Evolutionary conservation across 2,329 filamentous ascomycete genomes (phyloP).

Genomic region (Cladophialophora immunda): DNA sequence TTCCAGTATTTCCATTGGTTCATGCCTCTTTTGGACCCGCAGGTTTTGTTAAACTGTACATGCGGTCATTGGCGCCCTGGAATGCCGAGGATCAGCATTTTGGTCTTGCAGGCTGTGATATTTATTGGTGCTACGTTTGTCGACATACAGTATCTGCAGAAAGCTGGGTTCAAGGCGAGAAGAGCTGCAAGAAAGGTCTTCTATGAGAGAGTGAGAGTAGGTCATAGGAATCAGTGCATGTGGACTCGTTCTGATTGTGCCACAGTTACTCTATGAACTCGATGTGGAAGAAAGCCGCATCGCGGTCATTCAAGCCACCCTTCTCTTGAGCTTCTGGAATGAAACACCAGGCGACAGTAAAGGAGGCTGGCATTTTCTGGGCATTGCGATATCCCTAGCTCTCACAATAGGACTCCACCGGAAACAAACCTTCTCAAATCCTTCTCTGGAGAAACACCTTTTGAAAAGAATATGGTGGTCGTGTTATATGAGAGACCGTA

Average conservation of each 20-base stretch:
- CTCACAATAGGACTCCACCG: constrained; percentile 95
- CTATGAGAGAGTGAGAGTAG: constrained; percentile 22
- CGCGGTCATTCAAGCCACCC: constrained; percentile 82
- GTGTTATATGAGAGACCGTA: constrained; percentile 89
- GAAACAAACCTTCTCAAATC: constrained; percentile 81
- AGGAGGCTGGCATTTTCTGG: constrained; percentile 99
- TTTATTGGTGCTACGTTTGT: constrained; percentile 89
- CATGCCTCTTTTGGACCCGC: constrained; percentile 82
- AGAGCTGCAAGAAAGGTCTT: constrained; percentile 16
- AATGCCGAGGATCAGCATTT: constrained; percentile 71
- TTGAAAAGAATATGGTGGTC: constrained; percentile 99
- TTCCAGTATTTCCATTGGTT: constrained; percentile 90
- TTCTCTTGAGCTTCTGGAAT: constrained; percentile 96
- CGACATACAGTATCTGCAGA: constrained; percentile 84
- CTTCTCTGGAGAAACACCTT: constrained; percentile 74
- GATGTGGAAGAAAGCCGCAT: constrained; percentile 92
- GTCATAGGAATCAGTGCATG: neutral
- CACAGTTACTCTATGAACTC: constrained; percentile 85
- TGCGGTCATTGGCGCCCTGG: neutral
- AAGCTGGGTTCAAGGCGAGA: constrained; percentile 57
- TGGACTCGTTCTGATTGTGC: neutral
- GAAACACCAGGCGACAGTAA: constrained; percentile 96
- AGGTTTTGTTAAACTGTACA: constrained; percentile 57
- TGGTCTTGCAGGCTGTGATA: constrained; percentile 93
- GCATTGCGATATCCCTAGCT: constrained; percentile 87